Conservation (phyloP, 2,329 filamentous ascomycete genomes). For the Hypoxylon sp. region DNA sequence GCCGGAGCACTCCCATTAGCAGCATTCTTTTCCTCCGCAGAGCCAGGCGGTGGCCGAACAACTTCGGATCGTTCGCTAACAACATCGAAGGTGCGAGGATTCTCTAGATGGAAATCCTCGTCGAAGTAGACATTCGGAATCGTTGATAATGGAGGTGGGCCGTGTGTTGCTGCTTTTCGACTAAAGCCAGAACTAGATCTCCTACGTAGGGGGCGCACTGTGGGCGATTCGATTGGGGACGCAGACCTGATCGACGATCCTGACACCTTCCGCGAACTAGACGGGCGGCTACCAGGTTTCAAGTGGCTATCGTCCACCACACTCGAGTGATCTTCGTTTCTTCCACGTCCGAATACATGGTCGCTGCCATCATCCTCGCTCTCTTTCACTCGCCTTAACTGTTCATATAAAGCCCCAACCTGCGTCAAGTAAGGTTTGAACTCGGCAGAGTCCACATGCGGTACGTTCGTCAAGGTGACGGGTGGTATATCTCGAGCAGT, state of each 20-base stretch:
- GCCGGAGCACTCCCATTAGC: slow-evolving; percentile 71
- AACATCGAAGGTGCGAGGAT: slow-evolving; percentile 94
- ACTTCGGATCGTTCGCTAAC: slow-evolving; percentile 97
- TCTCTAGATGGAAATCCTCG: slow-evolving; percentile 93
- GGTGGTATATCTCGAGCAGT: slow-evolving; percentile 92
- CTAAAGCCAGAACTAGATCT: slow-evolving; percentile 64
- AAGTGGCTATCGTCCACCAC: slow-evolving; percentile 62
- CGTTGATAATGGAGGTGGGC: slow-evolving; percentile 88
- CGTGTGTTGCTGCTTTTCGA: slow-evolving; percentile 73
- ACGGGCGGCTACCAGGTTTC: slow-evolving; percentile 61
- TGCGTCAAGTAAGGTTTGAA: slow-evolving; percentile 89
- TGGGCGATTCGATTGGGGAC: slow-evolving; percentile 64
- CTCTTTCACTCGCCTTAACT: slow-evolving; percentile 86
- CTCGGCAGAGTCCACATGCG: slow-evolving; percentile 81
- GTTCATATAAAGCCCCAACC: slow-evolving; percentile 89
- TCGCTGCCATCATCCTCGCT: slow-evolving; percentile 74
- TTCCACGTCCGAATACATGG: slow-evolving; percentile 58
- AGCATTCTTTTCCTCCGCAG: slow-evolving; percentile 66
- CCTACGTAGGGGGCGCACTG: slow-evolving; percentile 55
- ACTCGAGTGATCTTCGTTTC: slow-evolving; percentile 59
- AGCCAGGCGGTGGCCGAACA: slow-evolving; percentile 76
- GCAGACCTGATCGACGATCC: slow-evolving; percentile 65
- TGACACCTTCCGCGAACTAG: slow-evolving; percentile 59
- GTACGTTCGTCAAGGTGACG: slow-evolving; percentile 90
- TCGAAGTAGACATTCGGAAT: slow-evolving; percentile 96